Conservation (phyloP, 2,329 filamentous ascomycete species). For the Torrubiella hemipterigena region DNA sequence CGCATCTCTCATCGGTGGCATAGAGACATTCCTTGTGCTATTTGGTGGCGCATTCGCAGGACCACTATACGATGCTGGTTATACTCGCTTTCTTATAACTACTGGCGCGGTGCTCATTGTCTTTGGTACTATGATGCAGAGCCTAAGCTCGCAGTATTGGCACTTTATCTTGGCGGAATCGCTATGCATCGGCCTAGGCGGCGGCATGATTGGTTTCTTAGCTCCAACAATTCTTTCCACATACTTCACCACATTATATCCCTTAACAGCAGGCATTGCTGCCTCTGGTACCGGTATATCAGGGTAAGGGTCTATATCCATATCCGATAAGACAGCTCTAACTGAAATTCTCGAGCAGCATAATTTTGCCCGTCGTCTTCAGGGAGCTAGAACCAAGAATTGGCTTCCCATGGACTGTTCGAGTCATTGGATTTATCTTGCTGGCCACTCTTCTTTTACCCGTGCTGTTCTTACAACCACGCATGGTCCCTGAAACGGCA, state of each 20-base stretch:
- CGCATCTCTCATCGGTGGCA: slow-evolving; percentile 30
- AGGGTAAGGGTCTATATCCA: too few relatives aligned
- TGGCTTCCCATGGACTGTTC: slow-evolving; percentile 17
- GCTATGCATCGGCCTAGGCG: slow-evolving; percentile 30
- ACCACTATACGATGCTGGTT: slow-evolving; percentile 34
- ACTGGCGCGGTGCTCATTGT: slow-evolving; percentile 28
- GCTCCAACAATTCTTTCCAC: slow-evolving; percentile 17
- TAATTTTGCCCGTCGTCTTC: slow-evolving; percentile 19
- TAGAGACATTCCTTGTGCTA: slow-evolving; percentile 31
- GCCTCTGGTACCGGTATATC: slow-evolving; percentile 19
- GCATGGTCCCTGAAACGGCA: slow-evolving; percentile 20
- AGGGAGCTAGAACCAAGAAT: slow-evolving; percentile 10
- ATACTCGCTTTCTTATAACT: slow-evolving; percentile 26
- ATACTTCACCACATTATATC: slow-evolving; percentile 18
- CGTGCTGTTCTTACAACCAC: slow-evolving; percentile 23
- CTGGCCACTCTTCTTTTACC: slow-evolving; percentile 22
- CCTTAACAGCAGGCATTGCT: slow-evolving; percentile 20
- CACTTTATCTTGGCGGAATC: slow-evolving; percentile 32
- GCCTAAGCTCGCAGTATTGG: slow-evolving; percentile 25
- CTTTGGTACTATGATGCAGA: slow-evolving; percentile 32
- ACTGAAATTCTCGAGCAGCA: too few relatives aligned
- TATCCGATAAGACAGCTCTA: too few relatives aligned
- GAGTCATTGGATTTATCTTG: slow-evolving; percentile 16
- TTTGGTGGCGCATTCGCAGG: slow-evolving; percentile 21
- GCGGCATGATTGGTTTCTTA: slow-evolving; percentile 26